Base-by-base conservation (phyloP, 2,329 filamentous ascomycete genomes). In the Aspergillus tamarii region DNA sequence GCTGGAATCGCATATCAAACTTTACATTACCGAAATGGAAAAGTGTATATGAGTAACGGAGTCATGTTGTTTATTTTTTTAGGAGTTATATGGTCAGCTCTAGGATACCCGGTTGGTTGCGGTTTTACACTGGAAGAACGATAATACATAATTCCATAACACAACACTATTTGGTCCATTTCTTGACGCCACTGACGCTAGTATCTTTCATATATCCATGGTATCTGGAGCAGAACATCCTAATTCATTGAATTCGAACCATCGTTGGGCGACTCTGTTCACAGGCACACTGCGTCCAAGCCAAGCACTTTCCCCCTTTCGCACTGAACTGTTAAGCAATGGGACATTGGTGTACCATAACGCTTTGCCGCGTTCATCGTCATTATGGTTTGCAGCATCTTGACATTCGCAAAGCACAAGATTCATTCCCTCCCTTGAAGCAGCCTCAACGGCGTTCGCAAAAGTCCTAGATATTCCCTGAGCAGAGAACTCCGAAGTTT, bases 1-100 rank as follows among this genome's bases (percentile, higher is more conserved):
- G 87, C 91, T 99, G 88, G 94, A 98, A 78, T 90, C 93, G 43
- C 95, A 99, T 76, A 96, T 99, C 78, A 94, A 94, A 80, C 84
- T 98, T 66, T 99, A 99, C 83, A 96, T 99, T 74, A 96, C 92
- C 5, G 95, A 99, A 84, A 97, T 99, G 94, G 95, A 98, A 80
- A 94, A 97, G 80, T 90, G 89, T 62, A 87, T 95, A 66, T 82
- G 72, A 77, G 64, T n/a, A 56, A 54, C 36, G 59, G 62, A 64
- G 66, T 64, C 70, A 34, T 54, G 26, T 50, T 43, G 43, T 39
- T 59, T 65, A 64, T 4, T 70, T 61, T 64, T 71, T 71, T 63
- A 70, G 76, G 75, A 77, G 77, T 79, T 78, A 62, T 72, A 66
- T 66, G 70, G 70, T 73, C 65, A 66, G 69, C 69, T 73, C 68